Evolutionary conservation across 2,329 filamentous ascomycete genomes (phyloP).

Genomic region (Atkinsonella hypoxylon): DNA sequence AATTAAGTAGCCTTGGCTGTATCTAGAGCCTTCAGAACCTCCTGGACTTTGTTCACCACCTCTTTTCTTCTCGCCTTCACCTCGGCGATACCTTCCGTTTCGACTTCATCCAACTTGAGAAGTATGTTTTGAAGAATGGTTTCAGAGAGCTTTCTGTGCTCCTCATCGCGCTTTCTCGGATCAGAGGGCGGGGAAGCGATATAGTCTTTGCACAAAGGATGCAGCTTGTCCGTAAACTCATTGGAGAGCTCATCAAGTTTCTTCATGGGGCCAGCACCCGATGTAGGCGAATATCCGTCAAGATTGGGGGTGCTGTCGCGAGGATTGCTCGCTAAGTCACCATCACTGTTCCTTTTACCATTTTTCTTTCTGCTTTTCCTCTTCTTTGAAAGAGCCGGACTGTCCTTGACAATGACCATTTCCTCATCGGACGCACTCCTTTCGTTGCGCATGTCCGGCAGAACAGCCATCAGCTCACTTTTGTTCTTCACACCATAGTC

Average conservation of each 20-base stretch:
- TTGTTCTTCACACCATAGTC: conserved; percentile 51
- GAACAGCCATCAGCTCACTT: conserved; percentile 42
- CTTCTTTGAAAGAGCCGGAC: conserved; percentile 27
- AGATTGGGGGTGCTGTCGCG: conserved; percentile 31
- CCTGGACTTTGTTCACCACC: conserved; percentile 60
- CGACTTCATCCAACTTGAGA: conserved; percentile 65
- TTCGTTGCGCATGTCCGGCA: conserved; percentile 26
- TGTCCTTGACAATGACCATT: conserved; percentile 27
- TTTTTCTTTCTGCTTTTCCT: conserved; percentile 33
- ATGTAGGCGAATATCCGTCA: conserved; percentile 18
- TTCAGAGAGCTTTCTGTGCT: conserved; percentile 65
- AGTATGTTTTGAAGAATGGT: conserved; percentile 65
- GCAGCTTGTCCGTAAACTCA: conserved; percentile 51
- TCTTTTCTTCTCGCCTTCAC: conserved; percentile 57
- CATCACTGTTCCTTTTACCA: conserved; percentile 20
- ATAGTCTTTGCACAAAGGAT: conserved; percentile 55
- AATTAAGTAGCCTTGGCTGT: conserved; percentile 17
- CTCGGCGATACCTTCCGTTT: conserved; percentile 56
- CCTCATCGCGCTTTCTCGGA: conserved; percentile 54
- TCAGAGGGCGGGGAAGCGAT: conserved; percentile 51
- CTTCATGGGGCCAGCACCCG: conserved; percentile 27
- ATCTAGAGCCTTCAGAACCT: conserved; percentile 53
- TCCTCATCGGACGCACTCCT: conserved; percentile 30
- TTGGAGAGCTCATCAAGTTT: conserved; percentile 55
- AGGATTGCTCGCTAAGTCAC: conserved; percentile 31